Evolutionary conservation across 2,329 filamentous ascomycete species (phyloP).

Genomic region (Penicillium griseofulvum): DNA sequence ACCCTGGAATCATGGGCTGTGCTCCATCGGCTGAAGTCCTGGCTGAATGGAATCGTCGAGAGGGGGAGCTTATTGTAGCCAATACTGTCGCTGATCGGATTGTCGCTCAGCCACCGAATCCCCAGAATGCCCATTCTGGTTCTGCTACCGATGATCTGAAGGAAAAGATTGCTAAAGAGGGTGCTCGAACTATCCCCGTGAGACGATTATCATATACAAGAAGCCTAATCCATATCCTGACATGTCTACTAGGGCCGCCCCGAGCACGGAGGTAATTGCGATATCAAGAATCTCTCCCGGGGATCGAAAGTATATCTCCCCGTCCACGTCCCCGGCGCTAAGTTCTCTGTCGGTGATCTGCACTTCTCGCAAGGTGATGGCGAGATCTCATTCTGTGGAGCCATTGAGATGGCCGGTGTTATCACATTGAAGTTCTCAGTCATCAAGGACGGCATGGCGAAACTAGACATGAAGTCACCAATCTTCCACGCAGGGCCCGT

Average conservation of each 20-base stretch:
- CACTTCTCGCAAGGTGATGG: slow-evolving; percentile 88
- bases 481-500: slow-evolving; percentile 86
- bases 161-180: slow-evolving; percentile 69
- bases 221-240: neutral
- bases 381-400: slow-evolving; percentile 84
- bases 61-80: slow-evolving; percentile 72
- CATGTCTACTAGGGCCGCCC: slow-evolving; percentile 57
- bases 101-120: slow-evolving; percentile 75
- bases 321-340: slow-evolving; percentile 80
- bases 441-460: slow-evolving; percentile 73
- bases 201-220: neutral
- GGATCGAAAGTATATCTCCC: slow-evolving; percentile 83
- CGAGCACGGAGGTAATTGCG: slow-evolving; percentile 86
- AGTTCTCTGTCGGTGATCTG: slow-evolving; percentile 85
- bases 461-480: slow-evolving; percentile 74
- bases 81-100: slow-evolving; percentile 63
- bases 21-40: slow-evolving; percentile 78
- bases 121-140: slow-evolving; percentile 71
- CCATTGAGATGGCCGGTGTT: slow-evolving; percentile 90
- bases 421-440: slow-evolving; percentile 90
- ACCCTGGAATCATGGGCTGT: slow-evolving; percentile 87
- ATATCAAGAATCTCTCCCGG: slow-evolving; percentile 81
- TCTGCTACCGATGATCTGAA: slow-evolving; percentile 57
- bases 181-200: slow-evolving; percentile 77
- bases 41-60: slow-evolving; percentile 77